A percentile compares a stretch with the other conserved stretches of the same genome.
phyloP scores from a whole-genome alignment of 805 yeast species.

The Sugiyamaella qingdaonensis region DNA sequence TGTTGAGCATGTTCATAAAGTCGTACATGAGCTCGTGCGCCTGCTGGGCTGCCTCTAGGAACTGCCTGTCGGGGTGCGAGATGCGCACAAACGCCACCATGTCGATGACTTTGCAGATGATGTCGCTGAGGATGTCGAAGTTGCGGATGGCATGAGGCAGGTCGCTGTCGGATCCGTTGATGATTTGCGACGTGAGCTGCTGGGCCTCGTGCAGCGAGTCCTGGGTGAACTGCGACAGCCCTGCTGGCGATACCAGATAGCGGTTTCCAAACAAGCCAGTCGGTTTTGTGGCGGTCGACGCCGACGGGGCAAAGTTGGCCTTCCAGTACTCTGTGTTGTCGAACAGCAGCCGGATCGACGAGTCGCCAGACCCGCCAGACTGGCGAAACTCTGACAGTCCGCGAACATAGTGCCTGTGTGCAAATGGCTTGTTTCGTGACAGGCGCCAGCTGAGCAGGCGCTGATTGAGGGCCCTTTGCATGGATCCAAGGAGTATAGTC shows the following conservation, averaged over 20 bases:
- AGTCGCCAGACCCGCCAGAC: no score
- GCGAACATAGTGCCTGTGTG: no score
- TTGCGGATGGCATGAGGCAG: conserved; percentile 51
- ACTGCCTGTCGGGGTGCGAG: conserved; percentile 70
- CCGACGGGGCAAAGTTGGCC: neutral
- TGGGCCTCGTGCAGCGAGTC: conserved; percentile 65
- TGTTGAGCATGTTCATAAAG: conserved; percentile 88
- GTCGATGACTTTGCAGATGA: conserved; percentile 88
- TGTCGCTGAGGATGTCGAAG: conserved; percentile 81
- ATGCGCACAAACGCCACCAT: conserved; percentile 88
- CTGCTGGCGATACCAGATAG: conserved; percentile 62
- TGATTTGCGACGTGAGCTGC: conserved; percentile 52
- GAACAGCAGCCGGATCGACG: conserved; percentile 1
- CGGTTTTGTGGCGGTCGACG: conserved; percentile 3
- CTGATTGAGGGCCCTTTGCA: no score
- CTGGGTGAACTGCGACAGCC: conserved; percentile 62
- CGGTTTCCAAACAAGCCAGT: conserved; percentile 77
- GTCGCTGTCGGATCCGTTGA: conserved; percentile 41
- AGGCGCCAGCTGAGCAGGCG: no score
- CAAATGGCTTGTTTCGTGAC: no score
- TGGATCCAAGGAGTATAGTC: no score
- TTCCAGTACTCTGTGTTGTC: neutral
- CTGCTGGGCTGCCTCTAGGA: conserved; percentile 75
- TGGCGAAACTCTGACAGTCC: no score
- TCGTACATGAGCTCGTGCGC: conserved; percentile 88